Evolutionary conservation across 768 basidiomycete genomes (phyloP).

Genomic region (Boletus rubroflammeus): DNA sequence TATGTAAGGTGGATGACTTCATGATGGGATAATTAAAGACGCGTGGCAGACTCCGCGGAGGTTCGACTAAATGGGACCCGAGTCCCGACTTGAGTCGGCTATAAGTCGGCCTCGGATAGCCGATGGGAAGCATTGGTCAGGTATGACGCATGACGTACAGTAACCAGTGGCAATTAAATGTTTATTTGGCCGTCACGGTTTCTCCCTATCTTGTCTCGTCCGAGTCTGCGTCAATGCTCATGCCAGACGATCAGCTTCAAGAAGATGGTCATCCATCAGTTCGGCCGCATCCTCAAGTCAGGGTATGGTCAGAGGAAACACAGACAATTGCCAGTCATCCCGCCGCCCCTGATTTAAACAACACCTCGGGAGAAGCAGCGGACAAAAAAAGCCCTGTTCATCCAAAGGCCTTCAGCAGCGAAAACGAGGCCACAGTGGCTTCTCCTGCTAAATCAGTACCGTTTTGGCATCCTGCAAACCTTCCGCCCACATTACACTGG

Average conservation of each 20-base stretch:
- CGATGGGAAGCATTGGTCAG: too few relatives aligned
- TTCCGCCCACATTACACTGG: slow-evolving; percentile 46
- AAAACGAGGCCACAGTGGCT: not conserved
- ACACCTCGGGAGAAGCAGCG: not conserved
- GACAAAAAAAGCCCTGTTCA: not conserved
- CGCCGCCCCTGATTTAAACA: not conserved
- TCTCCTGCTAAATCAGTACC: not conserved
- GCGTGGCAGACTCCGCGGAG: too few relatives aligned
- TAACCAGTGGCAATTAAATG: too few relatives aligned
- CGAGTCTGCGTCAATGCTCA: not conserved
- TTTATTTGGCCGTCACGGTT: too few relatives aligned
- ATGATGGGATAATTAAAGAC: too few relatives aligned
- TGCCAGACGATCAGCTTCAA: slow-evolving; percentile 7
- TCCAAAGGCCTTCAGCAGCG: not conserved
- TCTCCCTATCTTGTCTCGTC: too few relatives aligned
- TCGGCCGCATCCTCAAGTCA: slow-evolving; percentile 9
- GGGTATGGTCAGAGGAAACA: not conserved
- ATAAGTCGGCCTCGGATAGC: too few relatives aligned
- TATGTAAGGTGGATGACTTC: too few relatives aligned
- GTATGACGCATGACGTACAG: too few relatives aligned
- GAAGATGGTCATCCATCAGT: not conserved
- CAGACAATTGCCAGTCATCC: not conserved
- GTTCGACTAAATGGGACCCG: too few relatives aligned
- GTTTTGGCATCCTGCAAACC: not conserved
- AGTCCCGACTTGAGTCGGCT: too few relatives aligned